Conservation (phyloP, 495 filamentous ascomycete species). For the Astrothelium macrocarpum region DNA sequence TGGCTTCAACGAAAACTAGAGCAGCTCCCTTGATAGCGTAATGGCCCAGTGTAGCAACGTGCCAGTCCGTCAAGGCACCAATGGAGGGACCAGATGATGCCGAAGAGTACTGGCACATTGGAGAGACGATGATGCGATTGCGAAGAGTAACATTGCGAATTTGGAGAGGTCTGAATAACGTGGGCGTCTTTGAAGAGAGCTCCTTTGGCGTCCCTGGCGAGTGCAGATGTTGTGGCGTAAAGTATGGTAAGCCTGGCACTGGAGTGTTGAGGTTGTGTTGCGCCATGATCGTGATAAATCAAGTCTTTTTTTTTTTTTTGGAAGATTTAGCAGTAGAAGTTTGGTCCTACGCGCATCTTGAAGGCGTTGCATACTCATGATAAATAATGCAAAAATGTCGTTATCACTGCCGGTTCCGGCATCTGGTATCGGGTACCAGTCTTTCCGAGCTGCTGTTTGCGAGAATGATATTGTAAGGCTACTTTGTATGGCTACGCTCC, state of each 20-base stretch:
- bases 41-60: slow-evolving; percentile 55
- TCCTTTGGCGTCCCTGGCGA: slow-evolving; percentile 14
- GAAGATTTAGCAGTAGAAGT: no score
- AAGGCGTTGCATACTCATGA: no score
- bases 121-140: slow-evolving; percentile 58
- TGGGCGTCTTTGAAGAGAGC: slow-evolving; percentile 16
- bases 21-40: slow-evolving; percentile 54
- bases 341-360: no score
- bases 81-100: slow-evolving; percentile 31
- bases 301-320: no score
- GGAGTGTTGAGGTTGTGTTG: slow-evolving; percentile 8
- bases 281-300: no score
- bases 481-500: no score
- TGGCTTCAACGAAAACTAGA: slow-evolving; percentile 61
- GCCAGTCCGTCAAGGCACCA: slow-evolving; percentile 62
- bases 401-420: no score
- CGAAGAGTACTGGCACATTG: slow-evolving; percentile 64
- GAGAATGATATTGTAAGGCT: no score
- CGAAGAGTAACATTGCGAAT: slow-evolving; percentile 60
- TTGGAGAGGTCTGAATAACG: slow-evolving; percentile 28
- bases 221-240: slow-evolving; percentile 10
- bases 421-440: no score
- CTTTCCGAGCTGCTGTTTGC: no score
- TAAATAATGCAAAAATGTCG: no score
- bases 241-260: slow-evolving; percentile 13